Percentiles rank a stretch among this genome's conserved stretches.
These are phyloP conservation scores for Termitomyces sp. DNA, from an alignment of 768 basidiomycete genomes.

Conservation along the genomic window DNA sequence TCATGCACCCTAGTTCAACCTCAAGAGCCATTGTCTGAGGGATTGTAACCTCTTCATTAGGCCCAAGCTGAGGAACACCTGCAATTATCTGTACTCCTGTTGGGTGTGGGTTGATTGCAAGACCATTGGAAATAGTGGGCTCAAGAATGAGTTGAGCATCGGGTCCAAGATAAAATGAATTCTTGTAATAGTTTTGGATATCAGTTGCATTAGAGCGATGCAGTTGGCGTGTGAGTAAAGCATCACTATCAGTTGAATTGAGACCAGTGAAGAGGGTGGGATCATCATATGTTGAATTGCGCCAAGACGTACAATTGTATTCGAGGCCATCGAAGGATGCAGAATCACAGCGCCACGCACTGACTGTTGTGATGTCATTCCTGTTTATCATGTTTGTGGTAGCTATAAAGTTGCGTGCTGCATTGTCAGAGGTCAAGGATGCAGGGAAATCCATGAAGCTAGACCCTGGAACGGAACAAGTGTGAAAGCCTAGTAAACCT, in stretches of 20 bases:
- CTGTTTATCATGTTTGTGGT: slow-evolving; percentile 10
- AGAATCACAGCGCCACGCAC: slow-evolving; percentile 11
- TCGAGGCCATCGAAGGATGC: neutral
- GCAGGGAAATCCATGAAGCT: slow-evolving; percentile 14
- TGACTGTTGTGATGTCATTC: slow-evolving; percentile 5
- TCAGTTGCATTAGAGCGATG: neutral
- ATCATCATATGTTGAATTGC: slow-evolving; percentile 21
- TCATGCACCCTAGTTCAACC: slow-evolving; percentile 18
- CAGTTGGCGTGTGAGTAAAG: slow-evolving; percentile 19
- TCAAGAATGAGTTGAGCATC: slow-evolving; percentile 2
- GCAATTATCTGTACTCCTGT: slow-evolving; percentile 15
- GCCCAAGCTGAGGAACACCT: slow-evolving; percentile 16
- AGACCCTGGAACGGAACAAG: slow-evolving; percentile 13
- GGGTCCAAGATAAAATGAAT: slow-evolving; percentile 15
- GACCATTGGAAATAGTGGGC: slow-evolving; percentile 12
- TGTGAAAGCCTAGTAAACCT: slow-evolving; percentile 12
- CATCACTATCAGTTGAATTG: slow-evolving; percentile 21
- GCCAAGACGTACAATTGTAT: slow-evolving; percentile 17
- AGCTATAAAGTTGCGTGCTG: slow-evolving; percentile 11
- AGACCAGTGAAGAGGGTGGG: slow-evolving; percentile 9
- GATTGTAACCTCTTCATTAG: slow-evolving; percentile 11
- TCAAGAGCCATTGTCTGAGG: slow-evolving; percentile 17
- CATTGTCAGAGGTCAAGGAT: slow-evolving; percentile 10
- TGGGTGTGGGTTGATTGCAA: slow-evolving; percentile 15
- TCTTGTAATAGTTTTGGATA: slow-evolving; percentile 5